Percentiles rank a stretch among this genome's conserved stretches.
phyloP scores from a whole-genome alignment of 768 basidiomycete genomes.

The Boletus eberwhitei region DNA sequence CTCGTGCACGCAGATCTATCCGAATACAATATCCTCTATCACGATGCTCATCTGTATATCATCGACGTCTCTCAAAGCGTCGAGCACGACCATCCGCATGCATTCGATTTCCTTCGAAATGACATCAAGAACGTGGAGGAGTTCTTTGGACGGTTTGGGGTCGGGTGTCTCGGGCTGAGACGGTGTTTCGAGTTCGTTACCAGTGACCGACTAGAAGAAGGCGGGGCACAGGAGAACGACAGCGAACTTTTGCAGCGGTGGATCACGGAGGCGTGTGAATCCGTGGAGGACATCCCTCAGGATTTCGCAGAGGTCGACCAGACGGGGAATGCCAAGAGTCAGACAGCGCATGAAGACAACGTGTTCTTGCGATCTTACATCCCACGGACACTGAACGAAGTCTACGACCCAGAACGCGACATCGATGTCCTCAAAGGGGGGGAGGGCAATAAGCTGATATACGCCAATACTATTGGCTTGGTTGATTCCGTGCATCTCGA shows the following conservation, averaged over 20 bases:
- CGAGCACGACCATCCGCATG: slow-evolving; percentile 95
- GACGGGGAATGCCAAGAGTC: slow-evolving; percentile 12
- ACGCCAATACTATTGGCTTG: slow-evolving; percentile 82
- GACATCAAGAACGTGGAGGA: slow-evolving; percentile 94
- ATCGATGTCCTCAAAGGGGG: slow-evolving; percentile 71
- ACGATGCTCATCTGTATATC: slow-evolving; percentile 77
- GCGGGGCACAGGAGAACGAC: slow-evolving; percentile 27
- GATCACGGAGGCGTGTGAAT: slow-evolving; percentile 40
- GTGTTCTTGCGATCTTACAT: slow-evolving; percentile 92
- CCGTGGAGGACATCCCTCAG: slow-evolving; percentile 13
- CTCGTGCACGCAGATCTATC: slow-evolving; percentile 97
- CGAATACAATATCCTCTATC: slow-evolving; percentile 96
- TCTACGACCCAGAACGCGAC: slow-evolving; percentile 93
- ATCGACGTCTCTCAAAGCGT: slow-evolving; percentile 99
- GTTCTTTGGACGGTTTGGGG: slow-evolving; percentile 78
- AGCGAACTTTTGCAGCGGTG: slow-evolving; percentile 41
- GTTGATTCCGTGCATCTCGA: slow-evolving; percentile 40
- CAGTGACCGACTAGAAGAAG: slow-evolving; percentile 42
- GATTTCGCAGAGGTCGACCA: slow-evolving; percentile 6
- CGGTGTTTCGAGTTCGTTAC: slow-evolving; percentile 89
- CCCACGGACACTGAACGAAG: slow-evolving; percentile 86
- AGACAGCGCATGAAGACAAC: slow-evolving; percentile 69
- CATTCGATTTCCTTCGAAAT: slow-evolving; percentile 92
- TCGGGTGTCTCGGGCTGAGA: slow-evolving; percentile 72
- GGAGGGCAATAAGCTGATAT: slow-evolving; percentile 73